These are phyloP conservation scores for Kregervanrija delftensis DNA, from an alignment of 805 yeast genomes.

Conservation along the genomic window DNA sequence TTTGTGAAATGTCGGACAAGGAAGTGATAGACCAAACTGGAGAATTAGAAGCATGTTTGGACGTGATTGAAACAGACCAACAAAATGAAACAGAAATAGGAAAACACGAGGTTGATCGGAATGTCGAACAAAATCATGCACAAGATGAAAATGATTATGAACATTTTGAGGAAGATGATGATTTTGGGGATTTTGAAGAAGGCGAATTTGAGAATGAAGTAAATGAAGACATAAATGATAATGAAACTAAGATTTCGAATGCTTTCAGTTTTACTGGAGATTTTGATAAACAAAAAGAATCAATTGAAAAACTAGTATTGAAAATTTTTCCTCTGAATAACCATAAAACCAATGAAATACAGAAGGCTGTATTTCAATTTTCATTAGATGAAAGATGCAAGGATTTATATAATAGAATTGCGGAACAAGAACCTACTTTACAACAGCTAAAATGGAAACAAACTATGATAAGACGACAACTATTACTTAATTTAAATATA, in stretches of 20 bases:
- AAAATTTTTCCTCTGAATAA: conserved; percentile 6
- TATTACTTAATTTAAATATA: conserved; percentile 59
- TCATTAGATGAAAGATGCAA: conserved; percentile 19
- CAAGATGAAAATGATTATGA: neutral
- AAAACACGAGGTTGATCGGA: neutral
- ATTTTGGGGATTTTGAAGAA: conserved; percentile 20
- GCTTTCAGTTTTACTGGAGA: conserved; percentile 6
- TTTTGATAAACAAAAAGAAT: neutral
- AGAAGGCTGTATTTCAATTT: conserved; percentile 1
- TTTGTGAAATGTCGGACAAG: neutral
- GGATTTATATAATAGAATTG: conserved; percentile 18
- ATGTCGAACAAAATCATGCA: neutral
- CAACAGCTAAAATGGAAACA: conserved; percentile 65
- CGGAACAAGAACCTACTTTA: conserved; percentile 34
- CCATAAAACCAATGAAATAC: no score
- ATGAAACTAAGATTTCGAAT: neutral
- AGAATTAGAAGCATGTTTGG: no score
- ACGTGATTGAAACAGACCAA: no score
- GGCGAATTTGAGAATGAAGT: conserved; percentile 13
- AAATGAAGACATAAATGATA: neutral
- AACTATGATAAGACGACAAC: conserved; percentile 56
- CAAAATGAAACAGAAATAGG: neutral
- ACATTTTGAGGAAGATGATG: conserved; percentile 14
- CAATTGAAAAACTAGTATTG: conserved; percentile 9
- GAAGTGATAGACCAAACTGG: no score